Evolutionary conservation across 2,329 filamentous ascomycete genomes (phyloP).

Genomic region (Trichothecium roseum): DNA sequence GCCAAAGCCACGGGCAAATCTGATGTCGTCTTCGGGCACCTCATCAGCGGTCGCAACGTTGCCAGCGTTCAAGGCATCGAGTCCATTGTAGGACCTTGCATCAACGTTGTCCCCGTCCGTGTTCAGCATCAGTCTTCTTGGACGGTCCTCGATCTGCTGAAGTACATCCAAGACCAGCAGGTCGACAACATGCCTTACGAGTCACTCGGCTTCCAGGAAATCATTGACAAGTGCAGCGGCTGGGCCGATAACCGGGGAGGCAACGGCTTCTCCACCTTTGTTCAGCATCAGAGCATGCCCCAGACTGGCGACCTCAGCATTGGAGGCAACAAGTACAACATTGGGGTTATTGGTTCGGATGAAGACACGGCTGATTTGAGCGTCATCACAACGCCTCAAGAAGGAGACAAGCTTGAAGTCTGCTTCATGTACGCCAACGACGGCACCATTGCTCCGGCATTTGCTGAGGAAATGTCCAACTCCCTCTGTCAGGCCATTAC

Average conservation of each 20-base stretch:
- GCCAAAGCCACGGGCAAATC: constrained; percentile 21
- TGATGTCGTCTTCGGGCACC: constrained; percentile 30
- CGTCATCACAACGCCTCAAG: constrained; percentile 11
- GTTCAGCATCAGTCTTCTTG: constrained; percentile 17
- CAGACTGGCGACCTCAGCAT: constrained; percentile 7
- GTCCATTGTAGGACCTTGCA: constrained; percentile 25
- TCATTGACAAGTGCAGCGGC: constrained; percentile 12
- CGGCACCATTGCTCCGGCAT: neutral
- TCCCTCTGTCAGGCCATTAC: constrained; percentile 7
- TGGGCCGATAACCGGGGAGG: constrained; percentile 8
- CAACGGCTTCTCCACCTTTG: constrained; percentile 12
- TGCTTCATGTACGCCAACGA: constrained; percentile 10
- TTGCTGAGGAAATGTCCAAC: constrained; percentile 6
- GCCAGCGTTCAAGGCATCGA: constrained; percentile 20
- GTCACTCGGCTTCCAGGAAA: constrained; percentile 13
- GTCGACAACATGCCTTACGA: constrained; percentile 14
- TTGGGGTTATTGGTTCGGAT: constrained; percentile 9
- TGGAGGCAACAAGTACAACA: constrained; percentile 8
- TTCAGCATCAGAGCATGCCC: constrained; percentile 15
- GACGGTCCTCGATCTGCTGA: constrained; percentile 25
- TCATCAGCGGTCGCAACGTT: constrained; percentile 27
- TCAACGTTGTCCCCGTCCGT: constrained; percentile 30
- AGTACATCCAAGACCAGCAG: constrained; percentile 29
- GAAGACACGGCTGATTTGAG: constrained; percentile 13
- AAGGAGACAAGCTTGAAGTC: constrained; percentile 7